These are phyloP conservation scores for Mycosarcoma mackinlayi DNA, from an alignment of 1,284 basidiomycete genomes.

Conservation along the genomic window DNA sequence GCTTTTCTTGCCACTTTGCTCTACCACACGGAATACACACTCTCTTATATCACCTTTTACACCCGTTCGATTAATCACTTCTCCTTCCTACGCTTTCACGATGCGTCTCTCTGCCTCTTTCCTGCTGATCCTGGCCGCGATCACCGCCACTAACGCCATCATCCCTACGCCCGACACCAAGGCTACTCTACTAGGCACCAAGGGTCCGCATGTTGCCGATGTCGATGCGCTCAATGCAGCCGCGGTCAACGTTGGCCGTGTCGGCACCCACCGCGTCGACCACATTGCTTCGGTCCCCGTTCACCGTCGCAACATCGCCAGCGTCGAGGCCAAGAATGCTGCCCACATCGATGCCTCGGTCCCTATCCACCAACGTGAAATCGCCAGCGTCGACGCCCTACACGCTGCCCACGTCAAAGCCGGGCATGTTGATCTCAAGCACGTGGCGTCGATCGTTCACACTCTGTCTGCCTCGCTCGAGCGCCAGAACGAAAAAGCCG, in stretches of 20 bases:
- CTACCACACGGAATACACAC: background rate
- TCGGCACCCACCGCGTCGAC: constrained; percentile 19
- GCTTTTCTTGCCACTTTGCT: constrained; percentile 1
- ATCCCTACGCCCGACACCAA: too few relatives aligned
- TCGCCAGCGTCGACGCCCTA: background rate
- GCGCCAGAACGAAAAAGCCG: constrained; percentile 11
- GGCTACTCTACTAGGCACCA: too few relatives aligned
- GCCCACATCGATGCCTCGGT: constrained; percentile 8
- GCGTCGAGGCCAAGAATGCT: background rate
- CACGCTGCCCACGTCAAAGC: constrained; percentile 6
- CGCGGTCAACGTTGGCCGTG: constrained; percentile 5
- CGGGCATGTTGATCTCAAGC: constrained; percentile 21
- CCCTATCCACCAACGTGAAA: constrained; percentile 3
- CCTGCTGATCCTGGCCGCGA: constrained; percentile 28
- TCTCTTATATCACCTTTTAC: background rate
- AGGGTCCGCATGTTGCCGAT: constrained; percentile 12
- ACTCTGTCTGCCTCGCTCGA: constrained; percentile 33
- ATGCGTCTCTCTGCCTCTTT: constrained; percentile 40
- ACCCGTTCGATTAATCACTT: too few relatives aligned
- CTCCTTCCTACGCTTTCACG: background rate
- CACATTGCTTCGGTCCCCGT: constrained; percentile 13
- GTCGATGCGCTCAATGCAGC: constrained; percentile 22
- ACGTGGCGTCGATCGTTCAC: constrained; percentile 30
- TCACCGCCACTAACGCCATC: constrained; percentile 27
- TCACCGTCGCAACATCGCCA: constrained; percentile 5